Conservation (phyloP, 345 rosid genomes). For the Xanthoceras sorbifolium region DNA sequence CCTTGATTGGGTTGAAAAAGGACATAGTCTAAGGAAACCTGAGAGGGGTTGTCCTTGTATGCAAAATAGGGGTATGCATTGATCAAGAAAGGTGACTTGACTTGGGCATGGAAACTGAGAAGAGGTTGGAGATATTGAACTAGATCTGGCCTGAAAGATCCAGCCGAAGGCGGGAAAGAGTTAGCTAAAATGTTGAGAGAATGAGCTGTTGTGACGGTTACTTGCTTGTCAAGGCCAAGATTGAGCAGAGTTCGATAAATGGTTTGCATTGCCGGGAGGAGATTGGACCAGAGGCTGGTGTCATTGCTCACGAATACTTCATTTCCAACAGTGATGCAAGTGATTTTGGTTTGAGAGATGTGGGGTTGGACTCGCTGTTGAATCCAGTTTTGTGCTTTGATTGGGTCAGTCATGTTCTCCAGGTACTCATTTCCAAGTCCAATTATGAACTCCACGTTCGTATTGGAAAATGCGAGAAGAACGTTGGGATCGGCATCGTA, state of each 20-base stretch:
- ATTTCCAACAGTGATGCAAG: slow-evolving; percentile 75
- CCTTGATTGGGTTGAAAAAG: slow-evolving; percentile 85
- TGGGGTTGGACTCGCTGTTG: slow-evolving; percentile 61
- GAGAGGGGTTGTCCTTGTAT: slow-evolving; percentile 58
- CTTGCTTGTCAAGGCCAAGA: slow-evolving; percentile 72
- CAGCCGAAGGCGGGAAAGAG: slow-evolving; percentile 82
- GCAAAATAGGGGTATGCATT: slow-evolving; percentile 92
- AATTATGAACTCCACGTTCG: slow-evolving; percentile 71
- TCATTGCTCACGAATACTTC: slow-evolving; percentile 63
- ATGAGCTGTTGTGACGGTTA: slow-evolving; percentile 72
- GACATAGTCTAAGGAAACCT: slow-evolving; percentile 64
- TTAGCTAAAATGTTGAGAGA: slow-evolving; percentile 49
- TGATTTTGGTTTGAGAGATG: slow-evolving; percentile 57
- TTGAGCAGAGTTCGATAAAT: slow-evolving; percentile 45
- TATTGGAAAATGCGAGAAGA: slow-evolving; percentile 67
- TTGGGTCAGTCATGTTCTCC: slow-evolving; percentile 54
- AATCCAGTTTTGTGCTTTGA: slow-evolving; percentile 68
- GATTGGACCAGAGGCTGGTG: slow-evolving; percentile 29
- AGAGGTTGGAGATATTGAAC: slow-evolving; percentile 52
- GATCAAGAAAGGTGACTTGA: slow-evolving; percentile 71
- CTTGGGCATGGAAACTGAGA: slow-evolving; percentile 64
- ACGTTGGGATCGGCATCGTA: slow-evolving; percentile 87
- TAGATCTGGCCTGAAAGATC: slow-evolving; percentile 61
- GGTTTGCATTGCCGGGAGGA: slow-evolving; percentile 82
- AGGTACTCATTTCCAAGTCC: slow-evolving; percentile 72